Evolutionary conservation across 78 protist species (phyloP), one percentile per base, ranked within the genome.

Genomic region (Anaeramoeba ignava): DNA sequence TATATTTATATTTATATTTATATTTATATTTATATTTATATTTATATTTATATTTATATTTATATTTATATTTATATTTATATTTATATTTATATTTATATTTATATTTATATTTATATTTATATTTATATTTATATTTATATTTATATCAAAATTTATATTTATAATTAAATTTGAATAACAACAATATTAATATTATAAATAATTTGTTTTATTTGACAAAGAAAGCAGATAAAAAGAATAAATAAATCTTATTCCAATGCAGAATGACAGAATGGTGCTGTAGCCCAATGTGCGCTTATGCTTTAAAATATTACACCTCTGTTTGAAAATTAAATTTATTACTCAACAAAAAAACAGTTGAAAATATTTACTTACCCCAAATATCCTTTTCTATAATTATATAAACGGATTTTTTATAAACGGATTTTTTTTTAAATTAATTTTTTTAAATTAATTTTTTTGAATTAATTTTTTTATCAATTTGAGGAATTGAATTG

Each of bases 301-400:
- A 68, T 68, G 78, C n/a, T 68, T 33, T 68, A n/a, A 68, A 68
- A 68, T 68, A 68, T 68, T 68, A 68, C n/a, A 33, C n/a, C 78
- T n/a, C n/a, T 68, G 78, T 68, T n/a, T n/a, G n/a, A n/a, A 68
- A 33, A 68, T 33, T 33, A 68, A 68, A n/a, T 68, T 68, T n/a
- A 33, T 68, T 68, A 33, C n/a, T 68, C 31, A 68, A 33, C 78
- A 68, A 68, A 68, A n/a, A 68, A 68, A 68, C 31, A 33, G 78
- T n/a, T 33, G 31, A 68, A 68, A n/a, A 68, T 33, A 68, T 68
- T 68, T n/a, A 68, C 31, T 33, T 68, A n/a, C n/a, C n/a, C n/a
- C n/a, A 68, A 68, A 68, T 33, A 68, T 68, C n/a, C 78, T n/a
- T 68, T 68, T 68, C 78, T 33, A 33, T 33, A 33, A 68, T 68